A percentile compares a stretch with the other conserved stretches of the same genome.
Conservation (phyloP, 2,329 filamentous ascomycete species). For the Immersiporthe knoxdaviesiana region DNA sequence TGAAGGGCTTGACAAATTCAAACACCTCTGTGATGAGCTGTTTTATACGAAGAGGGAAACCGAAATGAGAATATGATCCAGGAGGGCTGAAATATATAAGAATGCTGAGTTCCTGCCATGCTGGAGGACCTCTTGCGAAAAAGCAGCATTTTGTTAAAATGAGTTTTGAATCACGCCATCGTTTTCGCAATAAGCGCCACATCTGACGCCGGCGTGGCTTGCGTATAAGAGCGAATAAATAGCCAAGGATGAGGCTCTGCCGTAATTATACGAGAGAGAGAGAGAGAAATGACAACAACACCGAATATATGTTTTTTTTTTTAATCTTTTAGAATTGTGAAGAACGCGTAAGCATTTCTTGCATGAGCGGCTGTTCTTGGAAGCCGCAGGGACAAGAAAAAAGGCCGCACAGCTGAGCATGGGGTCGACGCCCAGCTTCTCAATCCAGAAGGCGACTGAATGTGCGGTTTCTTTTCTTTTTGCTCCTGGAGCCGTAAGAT, state of each 20-base stretch:
- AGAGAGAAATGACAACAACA: not conserved
- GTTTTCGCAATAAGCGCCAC: slow-evolving; percentile 1
- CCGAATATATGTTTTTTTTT: no score
- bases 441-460: not conserved
- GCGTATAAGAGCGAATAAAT: not conserved
- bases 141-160: not conserved
- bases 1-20: not conserved
- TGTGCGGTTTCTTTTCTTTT: not conserved
- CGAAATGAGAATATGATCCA: not conserved
- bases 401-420: not conserved
- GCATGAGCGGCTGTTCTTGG: not conserved
- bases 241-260: not conserved
- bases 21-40: not conserved
- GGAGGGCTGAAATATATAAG: not conserved
- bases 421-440: not conserved
- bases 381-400: not conserved
- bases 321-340: no score
- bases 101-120: no score
- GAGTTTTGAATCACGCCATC: slow-evolving; percentile 2
- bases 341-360: slow-evolving; percentile 1
- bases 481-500: not conserved
- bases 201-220: not conserved
- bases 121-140: not conserved
- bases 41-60: not conserved
- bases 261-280: not conserved